A percentile compares a stretch with the other conserved stretches of the same genome.
These are phyloP conservation scores for Hyaloraphidium curvatum DNA, from an alignment of 192 early-diverging fungal species.

Conservation along the genomic window DNA sequence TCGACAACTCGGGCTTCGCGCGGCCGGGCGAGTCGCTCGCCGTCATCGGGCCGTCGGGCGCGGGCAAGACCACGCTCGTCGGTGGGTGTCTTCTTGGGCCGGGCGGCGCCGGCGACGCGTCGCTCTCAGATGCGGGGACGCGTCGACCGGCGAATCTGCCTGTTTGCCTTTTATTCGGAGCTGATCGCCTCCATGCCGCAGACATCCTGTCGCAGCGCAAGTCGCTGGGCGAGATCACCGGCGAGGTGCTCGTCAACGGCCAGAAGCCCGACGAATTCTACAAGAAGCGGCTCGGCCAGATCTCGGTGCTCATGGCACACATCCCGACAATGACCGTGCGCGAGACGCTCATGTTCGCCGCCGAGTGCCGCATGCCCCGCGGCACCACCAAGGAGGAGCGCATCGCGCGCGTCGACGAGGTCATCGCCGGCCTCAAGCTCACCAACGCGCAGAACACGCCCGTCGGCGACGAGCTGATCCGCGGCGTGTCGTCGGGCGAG, in stretches of 20 bases:
- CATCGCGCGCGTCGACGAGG: slow-evolving; percentile 25
- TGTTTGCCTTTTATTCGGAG: no score
- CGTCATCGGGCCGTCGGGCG: slow-evolving; percentile 24
- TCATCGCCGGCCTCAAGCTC: slow-evolving; percentile 15
- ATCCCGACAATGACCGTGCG: slow-evolving; percentile 55
- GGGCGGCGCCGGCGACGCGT: no score
- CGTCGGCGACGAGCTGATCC: slow-evolving; percentile 53
- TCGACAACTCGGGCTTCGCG: neutral
- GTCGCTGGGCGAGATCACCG: slow-evolving; percentile 41
- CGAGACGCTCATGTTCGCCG: slow-evolving; percentile 56
- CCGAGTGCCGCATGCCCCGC: slow-evolving; percentile 51
- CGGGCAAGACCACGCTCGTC: slow-evolving; percentile 59
- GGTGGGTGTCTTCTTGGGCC: neutral
- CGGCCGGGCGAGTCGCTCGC: neutral
- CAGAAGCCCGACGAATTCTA: slow-evolving; percentile 15
- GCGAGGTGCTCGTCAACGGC: slow-evolving; percentile 53
- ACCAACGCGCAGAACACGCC: slow-evolving; percentile 14
- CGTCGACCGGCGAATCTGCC: neutral
- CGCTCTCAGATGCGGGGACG: slow-evolving; percentile 23
- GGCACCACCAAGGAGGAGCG: slow-evolving; percentile 36
- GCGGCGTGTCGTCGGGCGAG: slow-evolving; percentile 56
- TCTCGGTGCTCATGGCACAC: slow-evolving; percentile 22
- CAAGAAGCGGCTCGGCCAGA: neutral
- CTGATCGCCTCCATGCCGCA: neutral
- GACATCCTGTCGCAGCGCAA: slow-evolving; percentile 46